These are phyloP conservation scores for Scleroderma bovista DNA, from an alignment of 768 basidiomycete species.

Conservation along the genomic window DNA sequence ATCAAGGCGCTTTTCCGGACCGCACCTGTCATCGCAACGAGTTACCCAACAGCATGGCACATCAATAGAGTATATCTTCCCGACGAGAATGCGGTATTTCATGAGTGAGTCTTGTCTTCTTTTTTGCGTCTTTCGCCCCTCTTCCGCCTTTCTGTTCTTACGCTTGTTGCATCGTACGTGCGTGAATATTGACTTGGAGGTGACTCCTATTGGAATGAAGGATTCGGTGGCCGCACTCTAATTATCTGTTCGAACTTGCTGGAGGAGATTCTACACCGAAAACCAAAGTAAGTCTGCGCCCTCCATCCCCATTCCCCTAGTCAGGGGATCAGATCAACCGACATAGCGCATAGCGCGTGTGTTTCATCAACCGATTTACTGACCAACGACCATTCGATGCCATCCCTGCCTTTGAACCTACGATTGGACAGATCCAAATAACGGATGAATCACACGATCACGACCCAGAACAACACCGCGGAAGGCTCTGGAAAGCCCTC, in stretches of 20 bases:
- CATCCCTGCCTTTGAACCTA: neutral
- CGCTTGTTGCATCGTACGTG: neutral
- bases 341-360: neutral
- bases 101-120: neutral
- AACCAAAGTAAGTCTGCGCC: neutral
- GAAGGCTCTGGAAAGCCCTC: neutral
- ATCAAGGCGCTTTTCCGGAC: neutral
- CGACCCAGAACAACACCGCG: neutral
- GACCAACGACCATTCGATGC: neutral
- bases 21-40: neutral
- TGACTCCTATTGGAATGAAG: neutral
- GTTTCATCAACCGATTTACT: neutral
- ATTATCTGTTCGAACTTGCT: neutral
- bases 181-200: neutral
- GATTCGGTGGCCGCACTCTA: constrained; percentile 2
- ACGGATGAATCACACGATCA: neutral
- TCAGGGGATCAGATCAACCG: neutral
- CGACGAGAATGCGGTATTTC: neutral
- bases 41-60: constrained; percentile 1
- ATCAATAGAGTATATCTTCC: constrained; percentile 1
- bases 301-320: neutral
- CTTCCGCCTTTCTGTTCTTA: neutral
- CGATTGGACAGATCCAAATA: neutral
- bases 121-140: neutral
- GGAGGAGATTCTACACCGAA: neutral